phyloP scores from a whole-genome alignment of 2,329 filamentous ascomycete species.

The Aspergillus sclerotialis region DNA sequence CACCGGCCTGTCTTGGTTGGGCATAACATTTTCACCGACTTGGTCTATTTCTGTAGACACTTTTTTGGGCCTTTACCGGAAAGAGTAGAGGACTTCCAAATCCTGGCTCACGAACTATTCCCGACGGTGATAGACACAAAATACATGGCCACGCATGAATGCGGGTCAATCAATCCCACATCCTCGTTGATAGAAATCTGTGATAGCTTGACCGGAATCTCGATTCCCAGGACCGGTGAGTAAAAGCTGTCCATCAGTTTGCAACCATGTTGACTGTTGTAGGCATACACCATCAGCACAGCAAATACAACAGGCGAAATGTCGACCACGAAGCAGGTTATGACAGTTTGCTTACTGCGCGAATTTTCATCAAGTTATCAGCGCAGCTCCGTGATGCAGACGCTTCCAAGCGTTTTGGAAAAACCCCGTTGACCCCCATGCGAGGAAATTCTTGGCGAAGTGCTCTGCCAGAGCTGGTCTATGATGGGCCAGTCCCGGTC shows the following conservation, averaged over 20 bases:
- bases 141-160: slow-evolving; percentile 54
- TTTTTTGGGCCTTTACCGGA: slow-evolving; percentile 55
- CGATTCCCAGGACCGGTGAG: slow-evolving; percentile 26
- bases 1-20: slow-evolving; percentile 50
- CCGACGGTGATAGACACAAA: slow-evolving; percentile 57
- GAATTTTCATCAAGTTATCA: slow-evolving; percentile 51
- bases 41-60: slow-evolving; percentile 54
- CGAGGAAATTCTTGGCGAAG: neutral
- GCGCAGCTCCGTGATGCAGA: slow-evolving; percentile 42
- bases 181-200: slow-evolving; percentile 27
- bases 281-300: slow-evolving; percentile 25
- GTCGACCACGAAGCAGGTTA: slow-evolving; percentile 54
- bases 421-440: too few species aligned
- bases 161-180: slow-evolving; percentile 43
- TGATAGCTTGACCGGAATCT: slow-evolving; percentile 15
- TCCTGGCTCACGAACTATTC: slow-evolving; percentile 46
- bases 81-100: slow-evolving; percentile 48
- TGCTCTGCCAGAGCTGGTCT: neutral
- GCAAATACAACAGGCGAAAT: slow-evolving; percentile 21
- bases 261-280: slow-evolving; percentile 10
- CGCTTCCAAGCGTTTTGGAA: slow-evolving; percentile 1
- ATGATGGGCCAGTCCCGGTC: neutral
- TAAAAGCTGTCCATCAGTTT: neutral
- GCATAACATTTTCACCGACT: slow-evolving; percentile 57
- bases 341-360: slow-evolving; percentile 55